Evolutionary conservation across 179 eudicot species (phyloP), one percentile per base, ranked within the genome.

Genomic region (Heliamphora pulchella): DNA sequence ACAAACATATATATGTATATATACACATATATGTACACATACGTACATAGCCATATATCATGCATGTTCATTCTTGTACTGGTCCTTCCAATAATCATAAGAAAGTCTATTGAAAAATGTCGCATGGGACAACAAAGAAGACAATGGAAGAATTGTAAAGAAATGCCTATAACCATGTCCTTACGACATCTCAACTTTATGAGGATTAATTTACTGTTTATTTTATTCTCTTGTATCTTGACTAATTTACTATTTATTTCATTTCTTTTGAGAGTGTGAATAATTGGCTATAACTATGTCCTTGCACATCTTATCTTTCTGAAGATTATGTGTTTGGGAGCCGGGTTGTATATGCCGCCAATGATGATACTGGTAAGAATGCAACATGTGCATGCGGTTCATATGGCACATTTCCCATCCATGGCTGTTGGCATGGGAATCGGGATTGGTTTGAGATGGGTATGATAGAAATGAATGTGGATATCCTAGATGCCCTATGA

Each of bases 261-360:
- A 20, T 67, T 65, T 43, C n/a, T 67, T 67, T 67, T 10, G 1
- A 67, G n/a, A 67, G 14, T 43, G 41, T 43, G n/a, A 67, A 13
- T 14, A 43, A 43, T 65, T 46, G 8, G 70, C 70, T 22, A 8
- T 39, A 6, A 39, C n/a, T 31, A 18, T 65, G 8, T 65, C 44
- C 70, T 65, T 31, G 31, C 46, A 22, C 2, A 17, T 0, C 0
- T 3, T 50, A 43, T 14, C 71, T 41, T 62, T 22, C n/a, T 75
- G 81, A 95, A 95, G 98, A 87, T 95, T 46, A 88, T 93, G 91
- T 89, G 97, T 17, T 91, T 95, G 98, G 98, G 98, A 75, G 82
- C 94, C 47, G 98, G 98, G 70, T 11, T 95, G 81, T 95, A 88
- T 73, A 91, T 93, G 92, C 97, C 91, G 8, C 95, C 90, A 68